These are phyloP conservation scores for Scytalidium sp. DNA, from an alignment of 2,329 filamentous ascomycete species.

Conservation along the genomic window DNA sequence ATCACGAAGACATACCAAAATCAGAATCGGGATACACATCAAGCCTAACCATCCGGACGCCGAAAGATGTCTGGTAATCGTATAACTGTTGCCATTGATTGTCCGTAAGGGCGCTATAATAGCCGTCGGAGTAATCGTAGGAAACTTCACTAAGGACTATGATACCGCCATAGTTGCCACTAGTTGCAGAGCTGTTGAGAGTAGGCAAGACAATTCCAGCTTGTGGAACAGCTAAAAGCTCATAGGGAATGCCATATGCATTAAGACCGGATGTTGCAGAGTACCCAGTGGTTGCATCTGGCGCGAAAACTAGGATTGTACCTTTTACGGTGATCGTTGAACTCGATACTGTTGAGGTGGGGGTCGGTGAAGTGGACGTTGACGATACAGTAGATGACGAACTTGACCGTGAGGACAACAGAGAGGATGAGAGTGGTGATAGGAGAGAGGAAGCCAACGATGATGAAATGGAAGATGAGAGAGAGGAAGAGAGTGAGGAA, in stretches of 20 bases:
- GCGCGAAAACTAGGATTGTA: constrained; percentile 55
- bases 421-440: too few species aligned
- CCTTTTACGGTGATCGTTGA: constrained; percentile 21
- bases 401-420: too few species aligned
- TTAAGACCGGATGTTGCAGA: constrained; percentile 52
- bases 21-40: constrained; percentile 53
- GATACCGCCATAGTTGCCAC: constrained; percentile 58
- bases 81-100: constrained; percentile 56
- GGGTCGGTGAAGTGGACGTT: too few species aligned
- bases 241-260: constrained; percentile 58
- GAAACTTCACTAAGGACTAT: constrained; percentile 26
- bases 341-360: not conserved
- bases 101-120: constrained; percentile 47
- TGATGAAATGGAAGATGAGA: too few species aligned
- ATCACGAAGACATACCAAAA: constrained; percentile 34
- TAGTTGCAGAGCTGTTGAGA: constrained; percentile 40
- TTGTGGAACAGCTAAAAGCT: constrained; percentile 50
- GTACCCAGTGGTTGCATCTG: constrained; percentile 44
- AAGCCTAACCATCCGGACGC: constrained; percentile 56
- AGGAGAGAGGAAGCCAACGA: too few species aligned
- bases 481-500: too few species aligned
- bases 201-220: constrained; percentile 46
- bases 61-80: constrained; percentile 54
- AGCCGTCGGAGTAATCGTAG: constrained; percentile 44
- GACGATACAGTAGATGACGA: too few species aligned